Percentiles rank a stretch among this genome's conserved stretches.
phyloP scores from a whole-genome alignment of 1,284 basidiomycete genomes.

The Phlebopus sp. region DNA sequence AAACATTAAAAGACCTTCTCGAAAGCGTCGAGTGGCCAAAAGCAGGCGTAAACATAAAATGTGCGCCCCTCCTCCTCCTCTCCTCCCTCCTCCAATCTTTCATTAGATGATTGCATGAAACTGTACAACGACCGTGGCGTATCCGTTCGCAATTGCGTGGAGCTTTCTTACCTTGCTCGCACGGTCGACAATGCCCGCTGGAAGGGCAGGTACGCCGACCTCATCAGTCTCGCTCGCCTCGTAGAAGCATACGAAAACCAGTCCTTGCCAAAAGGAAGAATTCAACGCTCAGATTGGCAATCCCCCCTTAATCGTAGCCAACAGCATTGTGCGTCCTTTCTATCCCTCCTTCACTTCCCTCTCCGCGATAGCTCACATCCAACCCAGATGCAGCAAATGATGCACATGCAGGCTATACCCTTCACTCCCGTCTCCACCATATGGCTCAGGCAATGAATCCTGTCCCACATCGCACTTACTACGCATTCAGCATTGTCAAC shows the following conservation, averaged over 20 bases:
- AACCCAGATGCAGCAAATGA: slow-evolving; percentile 69
- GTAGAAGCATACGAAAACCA: slow-evolving; percentile 54
- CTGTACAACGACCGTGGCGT: slow-evolving; percentile 53
- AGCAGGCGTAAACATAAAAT: slow-evolving; percentile 67
- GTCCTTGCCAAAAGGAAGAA: slow-evolving; percentile 53
- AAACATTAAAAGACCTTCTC: slow-evolving; percentile 47
- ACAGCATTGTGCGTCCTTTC: slow-evolving; percentile 51
- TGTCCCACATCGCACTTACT: slow-evolving; percentile 45
- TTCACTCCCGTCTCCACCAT: slow-evolving; percentile 45
- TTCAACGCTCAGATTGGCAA: slow-evolving; percentile 71
- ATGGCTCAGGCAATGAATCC: slow-evolving; percentile 41
- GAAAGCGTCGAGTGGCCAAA: slow-evolving; percentile 51
- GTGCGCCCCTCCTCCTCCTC: slow-evolving; percentile 36
- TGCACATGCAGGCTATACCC: slow-evolving; percentile 53
- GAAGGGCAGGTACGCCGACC: slow-evolving; percentile 58
- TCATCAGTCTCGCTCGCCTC: slow-evolving; percentile 60
- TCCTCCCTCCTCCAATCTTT: not conserved
- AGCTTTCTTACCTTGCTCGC: slow-evolving; percentile 64
- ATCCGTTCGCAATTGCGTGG: slow-evolving; percentile 56
- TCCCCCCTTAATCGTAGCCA: slow-evolving; percentile 41
- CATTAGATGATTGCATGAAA: slow-evolving; percentile 62
- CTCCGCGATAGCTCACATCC: no score
- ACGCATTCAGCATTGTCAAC: slow-evolving; percentile 51
- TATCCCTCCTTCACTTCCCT: slow-evolving; percentile 8
- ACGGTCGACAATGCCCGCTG: slow-evolving; percentile 64